Evolutionary conservation across 73 alveolate species (phyloP).

Genomic region (Stentor roeselii): DNA sequence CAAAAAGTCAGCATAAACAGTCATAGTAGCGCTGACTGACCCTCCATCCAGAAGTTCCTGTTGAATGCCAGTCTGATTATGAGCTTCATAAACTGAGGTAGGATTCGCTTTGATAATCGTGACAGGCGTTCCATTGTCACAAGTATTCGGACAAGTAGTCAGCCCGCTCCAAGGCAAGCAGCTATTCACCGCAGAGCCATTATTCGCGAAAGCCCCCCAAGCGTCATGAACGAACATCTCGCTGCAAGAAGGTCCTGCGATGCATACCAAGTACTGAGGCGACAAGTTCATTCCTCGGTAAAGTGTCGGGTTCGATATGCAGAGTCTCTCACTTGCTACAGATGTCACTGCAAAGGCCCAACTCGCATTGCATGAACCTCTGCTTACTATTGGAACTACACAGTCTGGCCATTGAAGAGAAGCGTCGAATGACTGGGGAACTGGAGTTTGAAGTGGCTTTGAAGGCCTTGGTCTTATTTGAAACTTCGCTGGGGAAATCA

Average conservation of each 20-base stretch:
- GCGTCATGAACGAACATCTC: constrained; percentile 77
- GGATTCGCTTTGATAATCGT: neutral
- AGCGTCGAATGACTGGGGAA: neutral
- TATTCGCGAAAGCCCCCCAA: constrained; percentile 53
- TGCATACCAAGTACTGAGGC: constrained; percentile 30
- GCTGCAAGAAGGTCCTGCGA: constrained; percentile 66
- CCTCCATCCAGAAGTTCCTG: neutral
- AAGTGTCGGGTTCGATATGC: neutral
- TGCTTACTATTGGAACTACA: neutral
- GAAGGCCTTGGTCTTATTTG: too few species aligned
- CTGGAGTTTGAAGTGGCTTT: neutral
- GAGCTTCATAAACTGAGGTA: too few species aligned
- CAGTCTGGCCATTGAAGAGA: neutral
- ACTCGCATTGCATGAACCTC: neutral
- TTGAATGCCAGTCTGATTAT: neutral
- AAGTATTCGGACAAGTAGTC: neutral
- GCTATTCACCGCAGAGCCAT: neutral
- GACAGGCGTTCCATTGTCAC: neutral
- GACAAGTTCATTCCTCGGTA: neutral
- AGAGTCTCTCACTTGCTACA: neutral
- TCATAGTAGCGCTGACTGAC: constrained; percentile 44
- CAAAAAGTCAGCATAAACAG: constrained; percentile 84
- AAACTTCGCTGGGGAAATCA: too few species aligned
- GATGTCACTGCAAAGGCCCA: neutral
- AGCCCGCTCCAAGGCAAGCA: neutral